These are phyloP conservation scores for Paecilomyces sp. DNA, from an alignment of 2,329 filamentous ascomycete genomes.

Conservation along the genomic window DNA sequence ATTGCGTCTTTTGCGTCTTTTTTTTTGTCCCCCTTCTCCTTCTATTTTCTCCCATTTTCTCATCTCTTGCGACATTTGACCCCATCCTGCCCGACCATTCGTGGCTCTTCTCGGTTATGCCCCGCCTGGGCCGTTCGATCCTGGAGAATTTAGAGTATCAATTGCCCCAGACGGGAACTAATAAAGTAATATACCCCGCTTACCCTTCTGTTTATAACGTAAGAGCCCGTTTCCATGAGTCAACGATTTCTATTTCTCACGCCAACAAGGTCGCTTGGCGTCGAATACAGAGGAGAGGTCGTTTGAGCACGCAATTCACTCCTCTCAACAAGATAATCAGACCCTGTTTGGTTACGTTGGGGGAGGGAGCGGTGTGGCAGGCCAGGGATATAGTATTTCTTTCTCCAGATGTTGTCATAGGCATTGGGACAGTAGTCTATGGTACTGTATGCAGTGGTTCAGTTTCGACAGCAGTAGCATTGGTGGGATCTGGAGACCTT, in stretches of 20 bases:
- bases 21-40: not conserved
- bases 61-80: not conserved
- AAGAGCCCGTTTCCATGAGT: not conserved
- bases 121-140: not conserved
- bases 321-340: not conserved
- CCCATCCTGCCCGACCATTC: not conserved
- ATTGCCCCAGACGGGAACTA: not conserved
- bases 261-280: not conserved
- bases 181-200: not conserved
- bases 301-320: not conserved
- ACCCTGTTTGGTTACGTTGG: not conserved
- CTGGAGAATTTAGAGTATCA: not conserved
- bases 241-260: not conserved
- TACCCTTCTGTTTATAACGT: not conserved
- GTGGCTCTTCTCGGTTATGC: not conserved
- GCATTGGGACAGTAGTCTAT: no score
- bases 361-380: not conserved
- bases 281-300: not conserved
- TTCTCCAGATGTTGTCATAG: no score
- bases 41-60: not conserved
- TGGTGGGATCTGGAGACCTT: not conserved
- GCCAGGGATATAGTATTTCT: no score
- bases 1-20: no score
- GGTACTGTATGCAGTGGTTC: no score
- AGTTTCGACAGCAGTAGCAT: not conserved